Evolutionary conservation across 345 rosid species (phyloP), one percentile per base, ranked within the genome.

Genomic region (Linum usitatissimum): DNA sequence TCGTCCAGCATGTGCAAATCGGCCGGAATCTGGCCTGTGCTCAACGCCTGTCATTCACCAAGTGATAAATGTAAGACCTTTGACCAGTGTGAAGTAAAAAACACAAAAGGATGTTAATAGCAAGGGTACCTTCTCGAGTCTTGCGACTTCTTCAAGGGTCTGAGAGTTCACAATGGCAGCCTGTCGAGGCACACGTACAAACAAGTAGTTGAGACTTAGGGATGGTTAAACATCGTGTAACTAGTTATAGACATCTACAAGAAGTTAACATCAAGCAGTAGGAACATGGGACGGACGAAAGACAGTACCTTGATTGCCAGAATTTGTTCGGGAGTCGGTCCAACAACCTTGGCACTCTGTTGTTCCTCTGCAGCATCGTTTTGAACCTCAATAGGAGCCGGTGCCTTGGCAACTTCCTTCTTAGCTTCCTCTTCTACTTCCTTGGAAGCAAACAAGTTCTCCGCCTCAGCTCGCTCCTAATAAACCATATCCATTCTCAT

Each of bases 91-190:
- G 13, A 20, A 55, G 18, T 14, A 30, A 57, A 63, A 51, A 57
- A 56, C 20, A 62, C 30, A 61, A 36, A 20, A 14, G 28, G 40
- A 53, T 54, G 65, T 30, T 30, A 63, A 64, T 54, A 42, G 18
- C 45, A 65, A 42, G 61, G 2, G 13, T 45, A 88, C 98, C 95
- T 90, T 80, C 71, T 94, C 99, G 8, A 94, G 97, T 79, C 97
- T 81, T 53, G 96, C 95, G 74, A 94, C 96, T 81, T 94, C 99
- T 82, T 94, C 97, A 59, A 94, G 85, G 57, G 97, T 94, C 87
- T 94, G 96, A 38, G 99, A 90, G 72, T 90, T 94, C 71, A 90
- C 87, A 75, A 94, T 94, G 61, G 99, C 99, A 65, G 99, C 96
- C 97, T 94, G 89, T 45, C 17, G 51, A 15, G 1, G 51, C 14